Conservation (phyloP, 2,329 filamentous ascomycete genomes). For the Pestalotiopsis sp. region DNA sequence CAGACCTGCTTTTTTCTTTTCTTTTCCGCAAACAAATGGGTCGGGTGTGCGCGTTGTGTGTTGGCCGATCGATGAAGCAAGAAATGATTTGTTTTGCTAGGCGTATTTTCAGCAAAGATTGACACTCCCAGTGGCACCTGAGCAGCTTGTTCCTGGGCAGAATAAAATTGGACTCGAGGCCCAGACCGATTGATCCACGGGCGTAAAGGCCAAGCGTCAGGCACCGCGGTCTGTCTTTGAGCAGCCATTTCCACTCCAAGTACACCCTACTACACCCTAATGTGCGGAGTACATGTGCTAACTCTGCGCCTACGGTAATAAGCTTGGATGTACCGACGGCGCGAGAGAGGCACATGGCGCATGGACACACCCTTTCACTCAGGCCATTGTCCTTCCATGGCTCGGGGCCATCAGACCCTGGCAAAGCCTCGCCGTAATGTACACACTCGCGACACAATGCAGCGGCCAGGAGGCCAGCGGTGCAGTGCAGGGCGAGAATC, state of each 20-base stretch:
- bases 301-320: background rate
- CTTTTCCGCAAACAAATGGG: background rate
- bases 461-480: no score
- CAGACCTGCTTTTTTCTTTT: background rate
- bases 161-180: background rate
- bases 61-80: background rate
- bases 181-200: background rate
- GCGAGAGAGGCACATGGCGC: background rate
- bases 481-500: no score
- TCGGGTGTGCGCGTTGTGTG: background rate
- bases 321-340: background rate
- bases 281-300: background rate
- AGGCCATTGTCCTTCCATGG: background rate
- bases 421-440: no score
- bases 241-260: background rate
- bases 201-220: background rate
- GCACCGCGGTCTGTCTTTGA: background rate
- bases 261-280: background rate
- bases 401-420: no score
- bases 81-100: background rate
- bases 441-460: no score
- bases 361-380: background rate
- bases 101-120: background rate
- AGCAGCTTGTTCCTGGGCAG: background rate
- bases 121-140: background rate